phyloP scores from a whole-genome alignment of 257 asterid genomes.

The Fraxinus cuspidata region DNA sequence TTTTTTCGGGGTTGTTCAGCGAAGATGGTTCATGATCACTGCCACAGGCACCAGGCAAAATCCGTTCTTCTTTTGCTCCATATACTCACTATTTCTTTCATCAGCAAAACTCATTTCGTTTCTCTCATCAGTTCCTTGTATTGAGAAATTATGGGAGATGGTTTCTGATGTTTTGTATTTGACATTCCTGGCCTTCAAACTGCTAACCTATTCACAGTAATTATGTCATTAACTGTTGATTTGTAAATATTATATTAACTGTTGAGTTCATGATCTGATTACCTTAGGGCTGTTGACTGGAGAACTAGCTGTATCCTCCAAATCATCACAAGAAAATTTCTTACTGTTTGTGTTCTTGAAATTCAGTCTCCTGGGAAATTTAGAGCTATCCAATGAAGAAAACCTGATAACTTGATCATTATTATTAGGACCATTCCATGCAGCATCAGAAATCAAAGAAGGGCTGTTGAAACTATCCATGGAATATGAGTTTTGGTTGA shows the following conservation, averaged over 20 bases:
- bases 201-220: slow-evolving; percentile 16
- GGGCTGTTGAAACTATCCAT: slow-evolving; percentile 30
- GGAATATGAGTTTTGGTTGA: slow-evolving; percentile 17
- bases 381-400: slow-evolving; percentile 16
- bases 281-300: slow-evolving; percentile 53
- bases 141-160: slow-evolving; percentile 2
- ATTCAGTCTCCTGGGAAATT: slow-evolving; percentile 34
- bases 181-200: slow-evolving; percentile 21
- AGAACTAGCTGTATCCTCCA: slow-evolving; percentile 52
- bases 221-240: too few relatives aligned
- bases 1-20: not conserved
- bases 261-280: not conserved
- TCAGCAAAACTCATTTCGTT: slow-evolving; percentile 14
- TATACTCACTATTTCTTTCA: slow-evolving; percentile 13
- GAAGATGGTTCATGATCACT: slow-evolving; percentile 27
- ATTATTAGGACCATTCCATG: not conserved
- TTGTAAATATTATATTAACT: not conserved
- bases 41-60: slow-evolving; percentile 42
- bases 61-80: slow-evolving; percentile 33
- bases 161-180: slow-evolving; percentile 5
- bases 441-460: slow-evolving; percentile 36
- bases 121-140: slow-evolving; percentile 6
- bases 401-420: slow-evolving; percentile 1
- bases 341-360: slow-evolving; percentile 32
- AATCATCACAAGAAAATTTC: slow-evolving; percentile 29